Evolutionary conservation across 495 filamentous ascomycete species (phyloP), one percentile per base, ranked within the genome.

Genomic region (Talaromyces trachyspermus): DNA sequence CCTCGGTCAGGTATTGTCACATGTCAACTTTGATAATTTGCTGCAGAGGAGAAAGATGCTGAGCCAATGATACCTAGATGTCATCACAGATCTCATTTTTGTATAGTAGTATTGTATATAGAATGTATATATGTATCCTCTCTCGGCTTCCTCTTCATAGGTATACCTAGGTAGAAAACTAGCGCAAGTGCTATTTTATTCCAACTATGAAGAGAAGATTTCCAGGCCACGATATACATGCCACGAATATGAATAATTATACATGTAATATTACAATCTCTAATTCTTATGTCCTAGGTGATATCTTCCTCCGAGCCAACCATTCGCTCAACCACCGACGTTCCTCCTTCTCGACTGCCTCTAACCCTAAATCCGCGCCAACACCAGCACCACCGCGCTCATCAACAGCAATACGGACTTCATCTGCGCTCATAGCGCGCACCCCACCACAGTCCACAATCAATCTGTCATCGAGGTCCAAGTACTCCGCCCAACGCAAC

Each of bases 391-490:
- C 62, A 42, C 58, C 63, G 39, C 75, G 57, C 49, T 78, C 74
- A 38, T 78, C 70, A 48, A 76, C 75, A 32, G 76, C 71, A 57
- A 82, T 63, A 45, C 62, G 59, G 15, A 84, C 60, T 62, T 89
- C 85, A 24, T 64, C 63, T 0, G 49, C 57, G 41, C 62, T 65
- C 62, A 89, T 62, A 12, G 59, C 65, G 30, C 55, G 40, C 2
- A 76, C 72, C 8, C 78, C 76, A 3, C 76, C 77, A 53, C 69
- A 63, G 19, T 56, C 58, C 46, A 56, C 46, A 42, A 86, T 78
- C 57, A 84, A 60, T 23, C 29, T 39, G 66, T 87, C 83, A 69
- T 86, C 83, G 43, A 71, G 47, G 8, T 58, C 61, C 55, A 86
- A 49, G 55, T 83, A 83, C 39, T 70, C 58, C 26, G 76, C 49